Evolutionary conservation across 2,329 filamentous ascomycete species (phyloP).

Genomic region (Pseudogymnoascus sp.): DNA sequence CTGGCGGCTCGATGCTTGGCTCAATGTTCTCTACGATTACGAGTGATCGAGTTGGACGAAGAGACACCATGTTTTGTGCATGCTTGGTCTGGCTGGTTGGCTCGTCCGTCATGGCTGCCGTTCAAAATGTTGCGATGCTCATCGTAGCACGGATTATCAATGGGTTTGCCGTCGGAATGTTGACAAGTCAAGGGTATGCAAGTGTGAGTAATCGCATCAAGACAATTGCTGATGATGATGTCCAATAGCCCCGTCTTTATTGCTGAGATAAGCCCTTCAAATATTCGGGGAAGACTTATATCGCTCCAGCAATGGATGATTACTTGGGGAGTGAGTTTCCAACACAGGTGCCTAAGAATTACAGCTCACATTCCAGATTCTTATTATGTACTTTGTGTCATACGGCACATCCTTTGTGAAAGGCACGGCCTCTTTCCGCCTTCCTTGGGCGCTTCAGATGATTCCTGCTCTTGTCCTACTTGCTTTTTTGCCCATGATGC

Average conservation of each 20-base stretch:
- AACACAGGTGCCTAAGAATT: neutral
- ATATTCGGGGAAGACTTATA: constrained; percentile 35
- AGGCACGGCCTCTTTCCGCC: constrained; percentile 39
- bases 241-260: constrained; percentile 52
- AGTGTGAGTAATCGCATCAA: neutral
- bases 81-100: constrained; percentile 38
- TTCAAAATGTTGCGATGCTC: constrained; percentile 55
- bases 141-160: constrained; percentile 63
- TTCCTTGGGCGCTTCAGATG: constrained; percentile 41
- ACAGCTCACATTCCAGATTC: constrained; percentile 22
- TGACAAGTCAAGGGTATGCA: constrained; percentile 52
- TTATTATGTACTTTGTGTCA: constrained; percentile 40
- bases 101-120: constrained; percentile 40
- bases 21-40: constrained; percentile 36
- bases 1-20: constrained; percentile 40
- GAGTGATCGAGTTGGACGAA: constrained; percentile 38
- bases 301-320: constrained; percentile 39
- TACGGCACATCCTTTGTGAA: constrained; percentile 38
- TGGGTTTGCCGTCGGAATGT: constrained; percentile 63
- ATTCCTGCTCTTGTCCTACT: constrained; percentile 36
- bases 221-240: neutral
- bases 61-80: constrained; percentile 36
- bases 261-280: constrained; percentile 44
- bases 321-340: constrained; percentile 31
- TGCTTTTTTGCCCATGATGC: constrained; percentile 35